These are phyloP conservation scores for Clonostachys solani DNA, from an alignment of 2,329 filamentous ascomycete genomes.

Conservation along the genomic window DNA sequence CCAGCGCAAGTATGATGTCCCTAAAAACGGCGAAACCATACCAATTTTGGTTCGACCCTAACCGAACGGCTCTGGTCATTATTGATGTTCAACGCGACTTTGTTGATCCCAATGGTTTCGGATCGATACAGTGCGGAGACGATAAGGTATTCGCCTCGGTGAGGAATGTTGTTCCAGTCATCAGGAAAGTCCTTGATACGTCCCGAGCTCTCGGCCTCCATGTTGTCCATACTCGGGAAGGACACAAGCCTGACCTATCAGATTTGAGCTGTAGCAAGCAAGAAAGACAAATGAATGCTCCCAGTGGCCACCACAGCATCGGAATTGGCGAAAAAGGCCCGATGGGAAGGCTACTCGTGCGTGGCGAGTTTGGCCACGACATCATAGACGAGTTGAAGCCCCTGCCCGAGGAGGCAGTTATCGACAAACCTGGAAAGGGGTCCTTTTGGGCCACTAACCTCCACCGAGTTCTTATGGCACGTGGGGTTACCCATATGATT, in stretches of 20 bases:
- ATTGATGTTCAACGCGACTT: constrained; percentile 54
- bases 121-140: constrained; percentile 39
- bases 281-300: constrained; percentile 40
- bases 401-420: constrained; percentile 43
- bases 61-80: constrained; percentile 44
- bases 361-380: constrained; percentile 51
- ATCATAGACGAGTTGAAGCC: constrained; percentile 49
- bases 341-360: constrained; percentile 46
- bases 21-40: constrained; percentile 12
- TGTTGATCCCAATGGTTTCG: constrained; percentile 40
- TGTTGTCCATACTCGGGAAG: constrained; percentile 46
- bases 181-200: constrained; percentile 29
- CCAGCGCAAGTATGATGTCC: not conserved
- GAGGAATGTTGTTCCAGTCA: constrained; percentile 34
- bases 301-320: constrained; percentile 25
- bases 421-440: constrained; percentile 56
- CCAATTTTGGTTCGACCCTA: constrained; percentile 24
- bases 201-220: constrained; percentile 33
- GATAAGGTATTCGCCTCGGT: constrained; percentile 23
- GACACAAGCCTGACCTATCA: constrained; percentile 45
- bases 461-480: constrained; percentile 45
- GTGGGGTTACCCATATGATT: constrained; percentile 53
- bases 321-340: constrained; percentile 47
- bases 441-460: constrained; percentile 54
- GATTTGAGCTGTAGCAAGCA: constrained; percentile 47